Conservation (phyloP, 257 asterid genomes). For the Capsicum baccatum region DNA sequence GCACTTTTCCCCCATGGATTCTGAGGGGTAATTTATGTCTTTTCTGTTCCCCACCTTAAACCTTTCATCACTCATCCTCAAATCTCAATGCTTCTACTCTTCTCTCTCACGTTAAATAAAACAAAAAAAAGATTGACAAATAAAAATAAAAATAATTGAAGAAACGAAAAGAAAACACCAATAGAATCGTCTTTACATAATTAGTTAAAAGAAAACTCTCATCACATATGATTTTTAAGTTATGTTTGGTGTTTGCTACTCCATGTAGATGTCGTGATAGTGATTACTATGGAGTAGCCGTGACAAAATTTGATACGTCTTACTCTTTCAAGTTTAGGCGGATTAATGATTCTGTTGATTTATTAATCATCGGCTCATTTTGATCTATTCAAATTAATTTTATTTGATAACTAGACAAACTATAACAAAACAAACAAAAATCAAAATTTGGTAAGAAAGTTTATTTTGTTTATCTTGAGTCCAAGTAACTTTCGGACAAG, state of each 20-base stretch:
- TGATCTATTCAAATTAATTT: background rate
- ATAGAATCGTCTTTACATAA: too few species aligned
- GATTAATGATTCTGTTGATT: background rate
- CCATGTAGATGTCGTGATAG: background rate
- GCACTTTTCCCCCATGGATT: conserved; percentile 27
- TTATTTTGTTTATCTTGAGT: background rate
- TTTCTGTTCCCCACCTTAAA: conserved; percentile 10
- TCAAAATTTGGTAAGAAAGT: background rate
- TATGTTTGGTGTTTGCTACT: background rate
- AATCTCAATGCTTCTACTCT: background rate
- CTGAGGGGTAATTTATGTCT: conserved; percentile 30
- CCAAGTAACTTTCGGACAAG: background rate
- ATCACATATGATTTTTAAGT: background rate
- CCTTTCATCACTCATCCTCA: background rate
- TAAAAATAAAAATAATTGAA: background rate
- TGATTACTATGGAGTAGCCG: background rate
- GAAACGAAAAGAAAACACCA: background rate
- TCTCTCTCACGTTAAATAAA: background rate
- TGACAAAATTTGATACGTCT: background rate
- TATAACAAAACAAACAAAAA: background rate
- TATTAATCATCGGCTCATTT: background rate
- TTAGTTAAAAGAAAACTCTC: too few species aligned
- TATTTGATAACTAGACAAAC: background rate
- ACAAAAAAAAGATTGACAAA: too few species aligned
- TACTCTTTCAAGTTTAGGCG: background rate